Base-by-base conservation (phyloP, 2,329 filamentous ascomycete species). In the Aspergillus intermedius region DNA sequence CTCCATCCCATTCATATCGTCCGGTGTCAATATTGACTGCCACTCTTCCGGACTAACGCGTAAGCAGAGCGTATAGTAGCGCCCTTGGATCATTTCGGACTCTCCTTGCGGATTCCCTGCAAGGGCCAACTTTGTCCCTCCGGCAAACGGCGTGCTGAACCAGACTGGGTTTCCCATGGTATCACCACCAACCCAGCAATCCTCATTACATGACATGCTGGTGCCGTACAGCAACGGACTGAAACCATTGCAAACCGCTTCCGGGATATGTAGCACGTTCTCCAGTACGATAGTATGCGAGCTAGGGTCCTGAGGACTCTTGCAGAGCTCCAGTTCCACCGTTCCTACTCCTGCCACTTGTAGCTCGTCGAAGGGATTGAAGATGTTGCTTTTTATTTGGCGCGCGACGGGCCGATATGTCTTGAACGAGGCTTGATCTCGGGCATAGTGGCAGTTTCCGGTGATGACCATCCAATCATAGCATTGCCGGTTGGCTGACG, bases 181-280 rank as follows among this genome's bases (percentile, higher is more conserved):
- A 47, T 58, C 55, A 15, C 48, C 49, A 10, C 58, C 58, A 48
- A 52, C 56, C 58, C 58, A 60, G 30, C 28, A 46, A 17, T 55
- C 56, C 34, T 39, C 35, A 28, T 51, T 47, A 32, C 57, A 60
- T 13, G 53, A 55, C 58, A 60, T 60, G 34, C 58, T 57, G 39
- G 53, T 58, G 25, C 60, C 59, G 21, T 51, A 49, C 28, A 60
- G 49, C 39, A 58, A 22, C 32, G 56, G 56, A n/a, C 56, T 62
- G 46, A 63, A 61, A 25, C 58, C 59, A 52, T 68, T 69, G 43
- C 65, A 68, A 13, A 66, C 43, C 43, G 65, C 65, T 32, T 59
- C 59, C 1, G 66, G 66, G 46, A 65, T 62, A 51, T 69, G 64
- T 40, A 67, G 53, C 37, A 69, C 66, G 47, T 63, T 58, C 17